These are phyloP conservation scores for Lactarius quietus DNA, from an alignment of 768 basidiomycete genomes.

Conservation along the genomic window DNA sequence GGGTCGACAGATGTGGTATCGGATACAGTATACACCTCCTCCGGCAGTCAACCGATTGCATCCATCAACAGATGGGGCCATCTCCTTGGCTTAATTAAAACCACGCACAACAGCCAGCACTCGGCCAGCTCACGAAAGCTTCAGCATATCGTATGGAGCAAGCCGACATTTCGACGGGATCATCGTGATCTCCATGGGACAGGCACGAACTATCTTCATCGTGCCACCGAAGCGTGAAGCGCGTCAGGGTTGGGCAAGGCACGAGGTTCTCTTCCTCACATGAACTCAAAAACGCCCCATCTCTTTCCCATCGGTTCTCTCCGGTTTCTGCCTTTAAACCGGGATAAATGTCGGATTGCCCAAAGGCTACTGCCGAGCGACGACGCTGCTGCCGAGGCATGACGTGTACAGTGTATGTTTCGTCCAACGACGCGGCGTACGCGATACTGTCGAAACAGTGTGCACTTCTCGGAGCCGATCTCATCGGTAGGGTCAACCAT, in stretches of 20 bases:
- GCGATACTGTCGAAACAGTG: background rate
- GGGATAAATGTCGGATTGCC: background rate
- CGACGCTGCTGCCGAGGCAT: background rate
- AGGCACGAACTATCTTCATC: background rate
- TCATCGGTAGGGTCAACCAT: background rate
- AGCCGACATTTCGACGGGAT: background rate
- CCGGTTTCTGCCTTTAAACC: background rate
- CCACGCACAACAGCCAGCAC: background rate
- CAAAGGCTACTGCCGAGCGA: background rate
- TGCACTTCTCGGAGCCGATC: background rate
- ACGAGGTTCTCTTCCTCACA: background rate
- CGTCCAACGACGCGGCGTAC: background rate
- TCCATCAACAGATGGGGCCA: background rate
- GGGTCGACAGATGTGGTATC: background rate
- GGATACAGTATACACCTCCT: background rate
- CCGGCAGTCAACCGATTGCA: background rate
- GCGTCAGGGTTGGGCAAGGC: background rate
- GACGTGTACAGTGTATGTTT: background rate
- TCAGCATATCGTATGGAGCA: background rate
- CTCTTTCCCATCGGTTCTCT: background rate
- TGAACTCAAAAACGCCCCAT: background rate
- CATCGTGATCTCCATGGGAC: slow-evolving; percentile 1
- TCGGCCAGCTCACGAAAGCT: background rate
- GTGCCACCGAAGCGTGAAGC: background rate
- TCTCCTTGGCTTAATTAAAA: background rate